These are phyloP conservation scores for Botrytis medusae DNA, from an alignment of 2,329 filamentous ascomycete genomes.

Conservation along the genomic window DNA sequence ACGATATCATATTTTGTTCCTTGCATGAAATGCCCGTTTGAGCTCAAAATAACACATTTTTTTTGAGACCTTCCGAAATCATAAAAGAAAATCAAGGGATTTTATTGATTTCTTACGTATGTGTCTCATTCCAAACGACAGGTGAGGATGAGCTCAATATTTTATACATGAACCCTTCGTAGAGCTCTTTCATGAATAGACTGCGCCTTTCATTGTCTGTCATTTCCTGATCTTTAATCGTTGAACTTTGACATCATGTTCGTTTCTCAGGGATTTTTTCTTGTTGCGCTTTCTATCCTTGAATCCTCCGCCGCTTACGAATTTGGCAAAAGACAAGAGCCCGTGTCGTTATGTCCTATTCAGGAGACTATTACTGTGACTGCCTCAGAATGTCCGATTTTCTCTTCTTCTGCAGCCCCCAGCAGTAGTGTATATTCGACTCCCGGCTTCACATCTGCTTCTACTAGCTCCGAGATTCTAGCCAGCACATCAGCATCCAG, in stretches of 20 bases:
- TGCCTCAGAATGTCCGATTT: constrained; percentile 1
- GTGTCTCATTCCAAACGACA: background rate
- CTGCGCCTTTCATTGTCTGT: background rate
- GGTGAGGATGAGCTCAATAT: background rate
- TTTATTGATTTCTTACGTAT: background rate
- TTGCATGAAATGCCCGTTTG: constrained; percentile 1
- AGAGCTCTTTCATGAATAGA: background rate
- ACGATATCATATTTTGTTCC: background rate
- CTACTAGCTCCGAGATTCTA: background rate
- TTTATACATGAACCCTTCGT: constrained; percentile 4
- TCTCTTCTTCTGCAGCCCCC: background rate
- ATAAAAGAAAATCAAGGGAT: background rate
- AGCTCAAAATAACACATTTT: background rate
- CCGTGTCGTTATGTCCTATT: background rate
- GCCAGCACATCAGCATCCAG: background rate
- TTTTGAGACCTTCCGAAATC: background rate
- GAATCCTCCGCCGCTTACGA: constrained; percentile 2
- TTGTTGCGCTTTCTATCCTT: constrained; percentile 11
- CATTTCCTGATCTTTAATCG: background rate
- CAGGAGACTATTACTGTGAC: constrained; percentile 15
- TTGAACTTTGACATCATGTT: constrained; percentile 10
- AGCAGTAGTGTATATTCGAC: constrained; percentile 10
- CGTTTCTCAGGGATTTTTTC: background rate
- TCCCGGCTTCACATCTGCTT: background rate
- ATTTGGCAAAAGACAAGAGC: constrained; percentile 7